These are phyloP conservation scores for Phylloporus rhodoxanthus DNA, from an alignment of 768 basidiomycete species.

Conservation along the genomic window DNA sequence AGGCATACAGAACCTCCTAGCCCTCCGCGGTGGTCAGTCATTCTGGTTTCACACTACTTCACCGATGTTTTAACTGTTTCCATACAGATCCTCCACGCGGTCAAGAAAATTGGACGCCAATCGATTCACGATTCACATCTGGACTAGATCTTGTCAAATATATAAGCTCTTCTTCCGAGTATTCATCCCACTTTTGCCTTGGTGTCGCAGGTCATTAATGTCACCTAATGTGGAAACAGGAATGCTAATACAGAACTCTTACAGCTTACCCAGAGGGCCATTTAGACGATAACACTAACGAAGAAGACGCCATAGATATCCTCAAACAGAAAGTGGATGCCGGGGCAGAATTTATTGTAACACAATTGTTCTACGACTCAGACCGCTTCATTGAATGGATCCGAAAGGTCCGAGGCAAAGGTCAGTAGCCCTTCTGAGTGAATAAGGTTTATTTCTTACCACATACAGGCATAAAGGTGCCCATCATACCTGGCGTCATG, in stretches of 20 bases:
- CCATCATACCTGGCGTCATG: conserved; percentile 95
- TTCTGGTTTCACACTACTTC: background rate
- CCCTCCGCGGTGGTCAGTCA: conserved; percentile 78
- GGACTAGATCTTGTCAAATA: conserved; percentile 88
- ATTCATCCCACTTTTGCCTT: conserved; percentile 82
- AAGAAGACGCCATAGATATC: conserved; percentile 59
- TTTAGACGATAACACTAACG: conserved; percentile 50
- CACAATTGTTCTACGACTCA: conserved; percentile 97
- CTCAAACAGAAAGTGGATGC: conserved; percentile 88
- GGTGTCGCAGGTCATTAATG: conserved; percentile 77
- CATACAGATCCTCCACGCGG: conserved; percentile 83
- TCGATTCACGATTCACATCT: conserved; percentile 76
- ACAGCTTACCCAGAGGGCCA: conserved; percentile 90
- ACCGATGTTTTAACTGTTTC: background rate
- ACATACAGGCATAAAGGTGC: conserved; percentile 73
- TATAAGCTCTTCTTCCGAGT: conserved; percentile 72
- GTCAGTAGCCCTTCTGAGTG: conserved; percentile 35
- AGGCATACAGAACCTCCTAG: conserved; percentile 86
- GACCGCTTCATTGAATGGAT: conserved; percentile 81
- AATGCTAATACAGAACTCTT: background rate
- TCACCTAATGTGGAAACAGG: background rate
- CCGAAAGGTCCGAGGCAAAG: conserved; percentile 60
- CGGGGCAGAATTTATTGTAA: conserved; percentile 93
- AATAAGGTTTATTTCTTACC: conserved; percentile 5
- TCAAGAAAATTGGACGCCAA: conserved; percentile 87